Percentiles rank a stretch among this genome's conserved stretches.
phyloP scores from a whole-genome alignment of 352 stramenopile genomes.

The Thalassiosira mediterranea region DNA sequence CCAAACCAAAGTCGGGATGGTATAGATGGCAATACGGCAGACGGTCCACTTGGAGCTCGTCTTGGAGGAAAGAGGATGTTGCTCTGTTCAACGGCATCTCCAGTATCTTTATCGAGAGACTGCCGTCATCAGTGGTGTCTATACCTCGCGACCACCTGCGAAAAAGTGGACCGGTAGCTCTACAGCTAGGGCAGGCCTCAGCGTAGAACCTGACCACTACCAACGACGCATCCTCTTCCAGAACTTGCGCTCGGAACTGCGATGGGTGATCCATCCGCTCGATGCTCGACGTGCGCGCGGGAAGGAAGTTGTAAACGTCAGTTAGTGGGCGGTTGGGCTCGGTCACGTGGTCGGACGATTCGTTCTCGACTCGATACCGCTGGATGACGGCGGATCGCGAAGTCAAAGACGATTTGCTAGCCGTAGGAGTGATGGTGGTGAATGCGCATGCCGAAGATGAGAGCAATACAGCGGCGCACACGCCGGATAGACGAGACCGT shows the following conservation, averaged over 20 bases:
- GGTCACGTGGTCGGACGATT: slow-evolving; percentile 1
- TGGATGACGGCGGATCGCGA: slow-evolving; percentile 32
- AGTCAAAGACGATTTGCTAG: not conserved
- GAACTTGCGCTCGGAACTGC: slow-evolving; percentile 29
- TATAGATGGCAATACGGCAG: slow-evolving; percentile 37
- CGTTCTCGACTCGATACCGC: slow-evolving; percentile 37
- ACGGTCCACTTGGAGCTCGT: slow-evolving; percentile 30
- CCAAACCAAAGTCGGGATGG: slow-evolving; percentile 32
- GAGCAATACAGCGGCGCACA: not conserved
- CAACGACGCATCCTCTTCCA: slow-evolving; percentile 23
- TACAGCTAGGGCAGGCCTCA: slow-evolving; percentile 42
- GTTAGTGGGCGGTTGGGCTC: slow-evolving; percentile 8
- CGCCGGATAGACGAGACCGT: no score
- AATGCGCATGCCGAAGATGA: not conserved
- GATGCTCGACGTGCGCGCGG: slow-evolving; percentile 20
- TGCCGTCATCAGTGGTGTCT: not conserved
- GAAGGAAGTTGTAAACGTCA: slow-evolving; percentile 38
- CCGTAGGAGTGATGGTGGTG: not conserved
- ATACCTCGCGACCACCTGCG: slow-evolving; percentile 35
- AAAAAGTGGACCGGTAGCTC: slow-evolving; percentile 34
- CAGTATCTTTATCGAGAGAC: slow-evolving; percentile 33
- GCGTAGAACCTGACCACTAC: slow-evolving; percentile 42
- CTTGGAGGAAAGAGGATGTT: slow-evolving; percentile 32
- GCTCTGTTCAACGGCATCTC: slow-evolving; percentile 43
- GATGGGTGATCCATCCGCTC: slow-evolving; percentile 25